Conservation (phyloP, 768 basidiomycete species). For the Clitopilus passeckerianus region DNA sequence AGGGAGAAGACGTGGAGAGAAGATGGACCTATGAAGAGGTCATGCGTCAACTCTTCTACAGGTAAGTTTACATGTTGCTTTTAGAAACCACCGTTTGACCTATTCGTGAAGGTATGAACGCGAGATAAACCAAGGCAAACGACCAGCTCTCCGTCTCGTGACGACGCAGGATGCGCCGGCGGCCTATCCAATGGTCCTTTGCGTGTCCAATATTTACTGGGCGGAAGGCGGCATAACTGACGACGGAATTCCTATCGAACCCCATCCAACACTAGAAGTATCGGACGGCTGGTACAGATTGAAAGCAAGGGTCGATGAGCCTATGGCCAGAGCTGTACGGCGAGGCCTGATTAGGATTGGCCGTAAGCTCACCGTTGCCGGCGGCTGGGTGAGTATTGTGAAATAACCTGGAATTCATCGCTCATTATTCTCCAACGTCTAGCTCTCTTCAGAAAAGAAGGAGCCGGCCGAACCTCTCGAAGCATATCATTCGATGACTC, state of each 20-base stretch:
- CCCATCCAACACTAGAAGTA: slow-evolving; percentile 72
- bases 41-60: slow-evolving; percentile 77
- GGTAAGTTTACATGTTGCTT: slow-evolving; percentile 40
- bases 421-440: background rate
- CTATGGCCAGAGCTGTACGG: slow-evolving; percentile 65
- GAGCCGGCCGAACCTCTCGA: slow-evolving; percentile 83
- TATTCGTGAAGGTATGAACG: slow-evolving; percentile 69
- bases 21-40: slow-evolving; percentile 85
- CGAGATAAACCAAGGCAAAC: slow-evolving; percentile 71
- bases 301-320: slow-evolving; percentile 68
- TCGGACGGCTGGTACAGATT: slow-evolving; percentile 97
- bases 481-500: slow-evolving; percentile 60
- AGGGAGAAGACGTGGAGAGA: slow-evolving; percentile 40
- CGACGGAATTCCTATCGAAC: slow-evolving; percentile 28
- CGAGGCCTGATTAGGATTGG: slow-evolving; percentile 69
- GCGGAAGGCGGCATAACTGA: slow-evolving; percentile 30
- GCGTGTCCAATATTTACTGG: slow-evolving; percentile 72
- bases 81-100: background rate
- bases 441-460: slow-evolving; percentile 68
- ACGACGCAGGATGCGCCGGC: slow-evolving; percentile 81
- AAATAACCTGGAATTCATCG: background rate
- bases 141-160: slow-evolving; percentile 79
- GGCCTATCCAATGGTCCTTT: slow-evolving; percentile 77
- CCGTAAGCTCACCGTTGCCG: slow-evolving; percentile 76
- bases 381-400: slow-evolving; percentile 61